A percentile compares a stretch with the other conserved stretches of the same genome.
Conservation (phyloP, 257 asterid genomes). For the Primulina huaijiensis region DNA sequence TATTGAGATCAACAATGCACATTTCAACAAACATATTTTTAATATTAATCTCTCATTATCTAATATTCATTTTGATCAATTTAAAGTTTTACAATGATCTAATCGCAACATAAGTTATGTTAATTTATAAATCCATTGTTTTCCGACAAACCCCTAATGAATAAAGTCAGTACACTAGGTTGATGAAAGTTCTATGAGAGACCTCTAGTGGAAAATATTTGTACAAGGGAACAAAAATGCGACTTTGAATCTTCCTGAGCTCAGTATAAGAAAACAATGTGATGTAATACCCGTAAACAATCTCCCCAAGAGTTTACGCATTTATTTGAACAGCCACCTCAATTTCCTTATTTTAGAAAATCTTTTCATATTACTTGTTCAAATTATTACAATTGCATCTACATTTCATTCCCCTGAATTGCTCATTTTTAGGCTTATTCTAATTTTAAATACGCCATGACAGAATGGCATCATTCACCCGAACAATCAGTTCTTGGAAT, state of each 20-base stretch:
- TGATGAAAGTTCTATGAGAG: neutral
- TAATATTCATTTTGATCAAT: too few species aligned
- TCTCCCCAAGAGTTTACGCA: neutral
- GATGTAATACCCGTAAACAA: too few species aligned
- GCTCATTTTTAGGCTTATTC: neutral
- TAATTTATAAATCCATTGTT: too few species aligned
- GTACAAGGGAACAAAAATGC: too few species aligned
- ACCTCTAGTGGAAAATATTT: neutral
- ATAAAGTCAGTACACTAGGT: neutral
- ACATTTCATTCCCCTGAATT: neutral
- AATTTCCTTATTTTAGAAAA: neutral
- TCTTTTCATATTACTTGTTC: neutral
- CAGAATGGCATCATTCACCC: neutral
- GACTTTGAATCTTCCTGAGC: neutral
- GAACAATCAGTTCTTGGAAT: neutral
- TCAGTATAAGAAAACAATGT: neutral
- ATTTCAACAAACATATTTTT: neutral
- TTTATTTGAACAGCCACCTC: neutral
- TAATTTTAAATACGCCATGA: neutral
- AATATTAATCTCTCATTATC: neutral
- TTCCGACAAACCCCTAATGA: too few species aligned
- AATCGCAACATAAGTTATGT: too few species aligned
- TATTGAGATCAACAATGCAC: neutral
- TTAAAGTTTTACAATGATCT: too few species aligned
- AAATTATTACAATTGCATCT: neutral